Percentiles rank a stretch among this genome's conserved stretches.
These are phyloP conservation scores for Populus trichocarpa DNA, from an alignment of 441 rosid genomes.

Conservation along the genomic window DNA sequence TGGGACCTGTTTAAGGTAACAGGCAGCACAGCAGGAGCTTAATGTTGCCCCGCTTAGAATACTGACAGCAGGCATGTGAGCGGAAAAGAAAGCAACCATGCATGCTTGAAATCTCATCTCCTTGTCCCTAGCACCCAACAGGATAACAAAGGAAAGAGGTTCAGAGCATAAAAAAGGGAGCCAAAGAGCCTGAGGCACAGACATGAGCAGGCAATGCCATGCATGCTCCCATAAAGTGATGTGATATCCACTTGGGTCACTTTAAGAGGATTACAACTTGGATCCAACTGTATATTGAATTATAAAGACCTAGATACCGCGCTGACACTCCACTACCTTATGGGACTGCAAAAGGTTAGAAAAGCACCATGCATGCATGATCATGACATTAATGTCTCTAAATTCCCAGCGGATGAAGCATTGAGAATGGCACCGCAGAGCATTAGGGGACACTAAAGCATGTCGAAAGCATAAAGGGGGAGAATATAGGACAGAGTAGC, in stretches of 20 bases:
- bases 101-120: background rate
- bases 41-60: background rate
- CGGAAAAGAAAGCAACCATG: background rate
- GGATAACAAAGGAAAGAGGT: background rate
- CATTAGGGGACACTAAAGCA: background rate
- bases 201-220: conserved; percentile 5
- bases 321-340: background rate
- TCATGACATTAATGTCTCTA: conserved; percentile 23
- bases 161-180: background rate
- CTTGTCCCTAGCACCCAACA: background rate
- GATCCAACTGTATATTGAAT: conserved; percentile 1
- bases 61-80: background rate
- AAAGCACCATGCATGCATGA: background rate
- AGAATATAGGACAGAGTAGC: background rate
- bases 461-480: background rate
- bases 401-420: conserved; percentile 21
- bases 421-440: background rate
- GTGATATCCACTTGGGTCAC: conserved; percentile 1
- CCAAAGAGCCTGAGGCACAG: conserved; percentile 15
- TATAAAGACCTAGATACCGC: background rate
- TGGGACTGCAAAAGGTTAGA: background rate
- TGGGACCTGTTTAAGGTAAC: too few species aligned
- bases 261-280: conserved; percentile 10
- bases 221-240: conserved; percentile 23
- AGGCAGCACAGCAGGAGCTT: too few species aligned